Evolutionary conservation across 441 rosid genomes (phyloP).

Genomic region (Adansonia grandidieri): DNA sequence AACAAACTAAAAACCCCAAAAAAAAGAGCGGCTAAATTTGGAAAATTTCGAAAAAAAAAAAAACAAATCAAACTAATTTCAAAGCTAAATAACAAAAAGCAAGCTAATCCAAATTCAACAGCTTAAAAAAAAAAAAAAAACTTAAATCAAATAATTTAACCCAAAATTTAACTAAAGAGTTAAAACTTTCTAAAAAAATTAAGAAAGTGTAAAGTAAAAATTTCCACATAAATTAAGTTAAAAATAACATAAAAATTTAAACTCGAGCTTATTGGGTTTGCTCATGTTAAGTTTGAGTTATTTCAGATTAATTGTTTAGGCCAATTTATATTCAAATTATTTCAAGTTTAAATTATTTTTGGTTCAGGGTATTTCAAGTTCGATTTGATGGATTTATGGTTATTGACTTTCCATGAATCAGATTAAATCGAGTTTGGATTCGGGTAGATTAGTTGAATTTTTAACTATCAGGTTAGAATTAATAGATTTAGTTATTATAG

Average conservation of each 20-base stretch:
- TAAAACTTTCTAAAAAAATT: slow-evolving; percentile 24
- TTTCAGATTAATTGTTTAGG: slow-evolving; percentile 28
- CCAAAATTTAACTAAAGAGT: slow-evolving; percentile 26
- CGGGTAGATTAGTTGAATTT: too few relatives aligned
- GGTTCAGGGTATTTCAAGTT: too few relatives aligned
- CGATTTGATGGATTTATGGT: too few relatives aligned
- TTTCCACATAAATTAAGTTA: slow-evolving; percentile 8
- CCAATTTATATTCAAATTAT: too few relatives aligned
- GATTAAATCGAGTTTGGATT: too few relatives aligned
- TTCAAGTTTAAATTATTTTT: too few relatives aligned
- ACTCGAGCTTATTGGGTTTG: slow-evolving; percentile 47
- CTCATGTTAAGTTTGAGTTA: neutral
- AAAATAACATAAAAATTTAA: slow-evolving; percentile 14
- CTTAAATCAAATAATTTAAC: slow-evolving; percentile 31
- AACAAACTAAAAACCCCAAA: neutral
- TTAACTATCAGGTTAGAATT: too few relatives aligned
- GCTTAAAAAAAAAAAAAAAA: slow-evolving; percentile 19
- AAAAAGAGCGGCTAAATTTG: slow-evolving; percentile 31
- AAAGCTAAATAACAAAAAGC: slow-evolving; percentile 37
- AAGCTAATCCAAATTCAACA: slow-evolving; percentile 44
- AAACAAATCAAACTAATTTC: slow-evolving; percentile 31
- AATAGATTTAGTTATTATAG: too few relatives aligned
- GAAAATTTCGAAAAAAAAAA: slow-evolving; percentile 20
- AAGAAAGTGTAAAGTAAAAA: slow-evolving; percentile 23
- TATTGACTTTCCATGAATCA: too few relatives aligned